Evolutionary conservation across 192 early-diverging fungal genomes (phyloP), one percentile per base, ranked within the genome.

Genomic region (Spizellomyces sp.): DNA sequence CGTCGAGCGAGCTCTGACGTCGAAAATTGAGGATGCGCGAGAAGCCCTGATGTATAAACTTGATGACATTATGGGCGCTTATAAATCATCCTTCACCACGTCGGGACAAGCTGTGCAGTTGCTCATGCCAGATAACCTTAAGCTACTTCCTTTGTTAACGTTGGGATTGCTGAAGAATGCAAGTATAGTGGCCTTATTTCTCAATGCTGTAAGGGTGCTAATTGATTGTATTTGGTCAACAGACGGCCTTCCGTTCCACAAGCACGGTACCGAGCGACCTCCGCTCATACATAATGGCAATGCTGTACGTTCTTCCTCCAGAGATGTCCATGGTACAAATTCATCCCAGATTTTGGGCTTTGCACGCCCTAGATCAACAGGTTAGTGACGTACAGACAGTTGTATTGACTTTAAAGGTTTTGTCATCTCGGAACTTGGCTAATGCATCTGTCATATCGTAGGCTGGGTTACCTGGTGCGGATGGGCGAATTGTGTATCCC

Each of bases 1-100:
- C 52, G 92, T 95, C 9, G 96, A 99, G 66, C 86, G 94, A 43
- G 90, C 87, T 6, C 76, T 98, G 59, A 86, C 87, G 19, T 89
- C 93, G 7, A 93, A 94, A 61, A 76, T 99, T 55, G 96, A 98
- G 69, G 94, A 96, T 80, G 96, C 95, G 8, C 85, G 96, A 44
- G 95, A 98, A 64, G 95, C 95, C 0, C 83, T 99, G 67, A 85
- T 90, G 50, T 90, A 91, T 81, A 96, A 95, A 79, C 72, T 89
- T 0, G 80, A 88, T 36, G 96, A 99, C 70, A 90, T 99, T n/a
- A 75, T 99, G 42, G 89, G 86, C 19, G 91, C 92, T 6, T 98
- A 95, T 84, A 96, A 96, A 82, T 81, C 87, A 9, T 82, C 88
- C 57, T 91, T 94, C 55, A 90, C 90, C 4, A 86, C 86, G 5